phyloP scores from a whole-genome alignment of 768 basidiomycete genomes.

The Heimioporus sp. region DNA sequence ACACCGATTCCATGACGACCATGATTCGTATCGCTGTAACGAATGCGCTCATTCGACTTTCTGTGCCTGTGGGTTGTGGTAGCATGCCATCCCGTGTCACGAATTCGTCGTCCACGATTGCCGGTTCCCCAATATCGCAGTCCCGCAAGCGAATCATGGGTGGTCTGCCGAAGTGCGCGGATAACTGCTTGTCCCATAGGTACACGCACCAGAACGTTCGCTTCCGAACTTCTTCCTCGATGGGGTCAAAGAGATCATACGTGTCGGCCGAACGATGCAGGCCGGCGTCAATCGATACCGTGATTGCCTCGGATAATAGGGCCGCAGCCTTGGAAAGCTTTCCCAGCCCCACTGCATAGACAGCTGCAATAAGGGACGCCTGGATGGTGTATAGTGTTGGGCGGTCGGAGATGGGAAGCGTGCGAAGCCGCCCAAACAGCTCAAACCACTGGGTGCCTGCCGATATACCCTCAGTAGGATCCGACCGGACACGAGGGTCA shows the following conservation, averaged over 20 bases:
- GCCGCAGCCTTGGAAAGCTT: slow-evolving; percentile 85
- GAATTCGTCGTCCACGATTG: slow-evolving; percentile 85
- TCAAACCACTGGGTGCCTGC: slow-evolving; percentile 93
- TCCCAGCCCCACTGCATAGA: slow-evolving; percentile 89
- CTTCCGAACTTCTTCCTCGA: slow-evolving; percentile 90
- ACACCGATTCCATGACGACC: slow-evolving; percentile 84
- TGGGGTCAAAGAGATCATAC: slow-evolving; percentile 83
- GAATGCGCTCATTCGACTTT: slow-evolving; percentile 80
- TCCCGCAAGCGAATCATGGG: slow-evolving; percentile 84
- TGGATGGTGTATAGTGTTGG: slow-evolving; percentile 93
- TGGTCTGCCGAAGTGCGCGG: slow-evolving; percentile 86
- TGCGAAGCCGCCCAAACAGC: slow-evolving; percentile 80
- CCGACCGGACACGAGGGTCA: slow-evolving; percentile 83
- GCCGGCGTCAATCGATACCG: slow-evolving; percentile 85
- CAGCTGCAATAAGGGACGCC: slow-evolving; percentile 86
- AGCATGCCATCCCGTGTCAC: slow-evolving; percentile 72
- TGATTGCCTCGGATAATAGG: slow-evolving; percentile 82
- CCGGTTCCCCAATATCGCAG: slow-evolving; percentile 88
- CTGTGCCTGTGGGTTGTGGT: slow-evolving; percentile 65
- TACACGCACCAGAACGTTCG: slow-evolving; percentile 97
- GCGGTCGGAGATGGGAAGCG: slow-evolving; percentile 83
- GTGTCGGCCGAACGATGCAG: slow-evolving; percentile 85
- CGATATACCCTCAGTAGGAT: slow-evolving; percentile 79
- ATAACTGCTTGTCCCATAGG: slow-evolving; percentile 93
- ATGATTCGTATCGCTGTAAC: slow-evolving; percentile 73